Evolutionary conservation across 108 stramenopile species (phyloP).

Genomic region (Cyclotella cryptica): DNA sequence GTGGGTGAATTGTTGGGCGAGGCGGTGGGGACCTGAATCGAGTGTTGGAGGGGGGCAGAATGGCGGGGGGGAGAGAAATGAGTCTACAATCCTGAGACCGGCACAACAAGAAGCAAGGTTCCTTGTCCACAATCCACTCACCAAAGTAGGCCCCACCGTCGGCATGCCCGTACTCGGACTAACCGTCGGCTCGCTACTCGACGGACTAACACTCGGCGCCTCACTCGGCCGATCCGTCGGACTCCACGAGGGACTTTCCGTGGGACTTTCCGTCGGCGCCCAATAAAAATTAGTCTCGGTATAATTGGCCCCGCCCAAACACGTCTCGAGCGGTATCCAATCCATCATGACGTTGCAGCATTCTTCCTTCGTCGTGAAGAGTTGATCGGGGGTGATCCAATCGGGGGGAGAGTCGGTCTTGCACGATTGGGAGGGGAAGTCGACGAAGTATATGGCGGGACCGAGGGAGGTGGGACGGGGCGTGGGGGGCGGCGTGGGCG

Average conservation of each 20-base stretch:
- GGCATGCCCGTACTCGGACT: conserved; percentile 3
- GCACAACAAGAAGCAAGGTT: too few species aligned
- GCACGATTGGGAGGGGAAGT: conserved; percentile 33
- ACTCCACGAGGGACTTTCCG: not conserved
- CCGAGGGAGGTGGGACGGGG: conserved; percentile 18
- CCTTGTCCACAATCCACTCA: conserved; percentile 1
- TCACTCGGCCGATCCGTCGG: conserved; percentile 8
- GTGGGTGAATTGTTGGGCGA: conserved; percentile 8
- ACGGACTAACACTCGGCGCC: conserved; percentile 7
- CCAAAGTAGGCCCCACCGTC: conserved; percentile 8
- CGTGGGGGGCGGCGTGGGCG: conserved; percentile 17
- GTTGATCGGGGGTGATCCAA: conserved; percentile 11
- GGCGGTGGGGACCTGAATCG: conserved; percentile 1
- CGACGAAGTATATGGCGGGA: conserved; percentile 25
- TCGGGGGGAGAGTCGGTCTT: not conserved
- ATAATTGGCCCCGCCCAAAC: conserved; percentile 18
- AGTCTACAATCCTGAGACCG: too few species aligned
- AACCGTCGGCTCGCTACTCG: conserved; percentile 4
- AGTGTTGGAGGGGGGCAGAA: too few species aligned
- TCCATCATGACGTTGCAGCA: conserved; percentile 22
- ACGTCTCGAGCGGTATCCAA: conserved; percentile 22
- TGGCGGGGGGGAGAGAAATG: too few species aligned
- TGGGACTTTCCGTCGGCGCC: conserved; percentile 17
- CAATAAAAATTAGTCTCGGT: conserved; percentile 23
- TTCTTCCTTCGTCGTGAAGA: conserved; percentile 24